Conservation (phyloP, 352 stramenopile genomes). For the Phytophthora pini region DNA sequence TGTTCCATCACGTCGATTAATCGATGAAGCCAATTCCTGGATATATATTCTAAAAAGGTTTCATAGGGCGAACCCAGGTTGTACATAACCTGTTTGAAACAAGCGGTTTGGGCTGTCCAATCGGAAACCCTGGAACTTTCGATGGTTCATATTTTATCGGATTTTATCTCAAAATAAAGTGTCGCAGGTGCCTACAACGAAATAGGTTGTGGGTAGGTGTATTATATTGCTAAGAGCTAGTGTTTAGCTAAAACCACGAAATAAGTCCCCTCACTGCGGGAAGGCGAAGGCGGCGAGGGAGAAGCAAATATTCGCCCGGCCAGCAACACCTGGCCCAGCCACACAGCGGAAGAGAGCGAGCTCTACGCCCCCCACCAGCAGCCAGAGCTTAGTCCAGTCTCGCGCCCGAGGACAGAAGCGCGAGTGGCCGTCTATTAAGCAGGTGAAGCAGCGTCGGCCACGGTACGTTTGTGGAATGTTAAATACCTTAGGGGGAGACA, state of each 20-base stretch:
- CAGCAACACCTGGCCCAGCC: constrained; percentile 17
- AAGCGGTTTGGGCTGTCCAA: background rate
- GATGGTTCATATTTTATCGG: background rate
- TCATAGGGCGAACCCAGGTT: constrained; percentile 25
- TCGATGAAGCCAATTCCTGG: background rate
- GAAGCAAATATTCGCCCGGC: constrained; percentile 31
- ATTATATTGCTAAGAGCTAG: constrained; percentile 24
- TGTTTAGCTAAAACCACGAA: constrained; percentile 20
- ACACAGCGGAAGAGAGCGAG: constrained; percentile 32
- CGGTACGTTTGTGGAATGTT: constrained; percentile 5
- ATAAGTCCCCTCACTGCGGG: constrained; percentile 10
- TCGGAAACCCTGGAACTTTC: constrained; percentile 3
- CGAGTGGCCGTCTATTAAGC: background rate
- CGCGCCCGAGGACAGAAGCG: background rate
- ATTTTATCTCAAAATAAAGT: background rate
- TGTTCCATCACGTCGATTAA: background rate
- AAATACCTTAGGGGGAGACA: too few relatives aligned
- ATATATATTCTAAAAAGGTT: constrained; percentile 16
- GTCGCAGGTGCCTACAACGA: background rate
- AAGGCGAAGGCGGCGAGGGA: constrained; percentile 24
- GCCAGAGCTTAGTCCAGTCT: constrained; percentile 13
- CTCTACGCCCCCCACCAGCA: constrained; percentile 11
- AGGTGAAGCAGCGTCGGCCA: constrained; percentile 7
- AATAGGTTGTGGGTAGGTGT: constrained; percentile 18
- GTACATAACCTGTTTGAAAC: background rate